phyloP scores from a whole-genome alignment of 306 rosid species.

The Rubus idaeus region DNA sequence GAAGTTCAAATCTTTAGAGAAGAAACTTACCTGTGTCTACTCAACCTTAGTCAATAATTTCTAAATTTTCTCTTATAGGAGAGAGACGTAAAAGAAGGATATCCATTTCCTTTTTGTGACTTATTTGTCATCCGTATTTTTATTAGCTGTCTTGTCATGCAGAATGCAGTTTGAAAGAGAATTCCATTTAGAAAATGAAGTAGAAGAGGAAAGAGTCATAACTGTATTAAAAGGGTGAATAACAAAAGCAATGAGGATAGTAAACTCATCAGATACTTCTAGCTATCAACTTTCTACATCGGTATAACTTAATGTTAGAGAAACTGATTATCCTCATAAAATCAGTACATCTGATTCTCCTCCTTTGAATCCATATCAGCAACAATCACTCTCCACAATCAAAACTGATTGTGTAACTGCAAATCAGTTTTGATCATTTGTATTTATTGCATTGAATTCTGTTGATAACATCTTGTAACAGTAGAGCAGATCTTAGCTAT shows the following conservation, averaged over 20 bases:
- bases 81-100: neutral
- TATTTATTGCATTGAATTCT: too few species aligned
- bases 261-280: neutral
- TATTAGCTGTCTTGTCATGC: neutral
- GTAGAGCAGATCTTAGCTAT: too few species aligned
- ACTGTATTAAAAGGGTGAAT: neutral
- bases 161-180: neutral
- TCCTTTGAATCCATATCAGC: too few species aligned
- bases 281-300: conserved; percentile 9
- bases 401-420: too few species aligned
- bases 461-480: too few species aligned
- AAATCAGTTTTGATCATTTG: too few species aligned
- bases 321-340: too few species aligned
- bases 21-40: neutral
- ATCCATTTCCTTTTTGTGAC: neutral
- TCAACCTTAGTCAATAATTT: neutral
- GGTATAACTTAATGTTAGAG: too few species aligned
- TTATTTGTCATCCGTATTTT: neutral
- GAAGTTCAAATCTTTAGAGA: neutral
- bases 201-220: neutral
- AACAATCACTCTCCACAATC: too few species aligned
- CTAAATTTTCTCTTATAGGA: neutral
- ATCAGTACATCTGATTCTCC: too few species aligned
- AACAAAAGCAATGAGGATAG: neutral
- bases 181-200: neutral